Conservation (phyloP, 768 basidiomycete genomes). For the Boletellus ananas region DNA sequence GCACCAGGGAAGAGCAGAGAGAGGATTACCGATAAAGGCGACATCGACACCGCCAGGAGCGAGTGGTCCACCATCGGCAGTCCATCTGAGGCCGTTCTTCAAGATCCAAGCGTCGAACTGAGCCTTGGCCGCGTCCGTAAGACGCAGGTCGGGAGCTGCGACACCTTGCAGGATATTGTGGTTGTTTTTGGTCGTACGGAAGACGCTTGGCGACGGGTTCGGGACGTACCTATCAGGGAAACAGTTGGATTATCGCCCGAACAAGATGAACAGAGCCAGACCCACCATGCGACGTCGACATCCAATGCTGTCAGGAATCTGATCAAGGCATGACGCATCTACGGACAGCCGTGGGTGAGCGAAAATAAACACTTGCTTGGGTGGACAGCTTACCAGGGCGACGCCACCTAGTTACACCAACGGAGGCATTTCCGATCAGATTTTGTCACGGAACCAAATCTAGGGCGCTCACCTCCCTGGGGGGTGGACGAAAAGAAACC, state of each 20-base stretch:
- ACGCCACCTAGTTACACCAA: conserved; percentile 67
- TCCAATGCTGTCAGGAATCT: conserved; percentile 78
- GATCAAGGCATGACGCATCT: conserved; percentile 94
- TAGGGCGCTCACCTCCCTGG: conserved; percentile 67
- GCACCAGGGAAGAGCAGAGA: not conserved
- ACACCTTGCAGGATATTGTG: conserved; percentile 96
- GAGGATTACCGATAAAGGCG: conserved; percentile 72
- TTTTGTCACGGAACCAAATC: conserved; percentile 1
- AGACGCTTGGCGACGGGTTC: conserved; percentile 83
- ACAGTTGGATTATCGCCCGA: conserved; percentile 4
- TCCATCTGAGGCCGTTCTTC: conserved; percentile 88
- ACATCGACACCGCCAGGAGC: conserved; percentile 82
- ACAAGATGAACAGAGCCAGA: conserved; percentile 10
- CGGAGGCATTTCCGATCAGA: conserved; percentile 21
- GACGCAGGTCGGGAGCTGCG: conserved; percentile 69
- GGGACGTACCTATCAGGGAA: conserved; percentile 70
- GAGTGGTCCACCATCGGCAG: conserved; percentile 77
- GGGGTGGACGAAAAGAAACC: conserved; percentile 95
- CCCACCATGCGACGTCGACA: conserved; percentile 80
- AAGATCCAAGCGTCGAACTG: conserved; percentile 85
- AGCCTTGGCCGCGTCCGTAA: conserved; percentile 75
- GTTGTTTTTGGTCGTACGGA: conserved; percentile 94
- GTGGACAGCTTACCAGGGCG: conserved; percentile 63
- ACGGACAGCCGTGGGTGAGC: conserved; percentile 19
- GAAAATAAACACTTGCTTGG: conserved; percentile 4